A percentile compares a stretch with the other conserved stretches of the same genome.
Conservation (phyloP, 2,329 filamentous ascomycete genomes). For the Calonectria ilicicola region DNA sequence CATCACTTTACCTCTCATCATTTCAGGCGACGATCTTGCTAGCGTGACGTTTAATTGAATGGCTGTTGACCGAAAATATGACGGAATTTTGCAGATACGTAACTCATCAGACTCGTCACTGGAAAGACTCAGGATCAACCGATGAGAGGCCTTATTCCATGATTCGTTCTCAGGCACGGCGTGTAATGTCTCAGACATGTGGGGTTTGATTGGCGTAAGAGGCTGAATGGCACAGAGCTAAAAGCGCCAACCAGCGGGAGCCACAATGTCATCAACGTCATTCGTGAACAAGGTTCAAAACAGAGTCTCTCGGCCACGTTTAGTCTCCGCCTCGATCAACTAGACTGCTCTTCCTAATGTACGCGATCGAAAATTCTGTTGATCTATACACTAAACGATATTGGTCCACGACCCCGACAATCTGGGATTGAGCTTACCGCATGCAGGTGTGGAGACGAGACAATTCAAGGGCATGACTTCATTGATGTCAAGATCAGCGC, state of each 20-base stretch:
- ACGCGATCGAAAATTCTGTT: neutral
- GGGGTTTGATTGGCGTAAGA: neutral
- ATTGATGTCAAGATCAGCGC: neutral
- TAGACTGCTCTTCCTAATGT: neutral
- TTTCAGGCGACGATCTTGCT: neutral
- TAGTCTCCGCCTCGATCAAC: neutral
- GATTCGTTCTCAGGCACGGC: neutral
- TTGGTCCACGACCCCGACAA: neutral
- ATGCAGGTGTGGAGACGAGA: neutral
- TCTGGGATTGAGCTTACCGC: neutral
- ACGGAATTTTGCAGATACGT: neutral
- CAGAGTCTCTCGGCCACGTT: neutral
- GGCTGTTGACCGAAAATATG: too few relatives aligned
- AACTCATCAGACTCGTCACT: neutral
- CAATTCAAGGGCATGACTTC: neutral
- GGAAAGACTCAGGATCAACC: neutral
- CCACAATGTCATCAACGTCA: constrained; percentile 7
- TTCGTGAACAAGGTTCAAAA: neutral
- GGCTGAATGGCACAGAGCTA: neutral
- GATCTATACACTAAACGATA: neutral
- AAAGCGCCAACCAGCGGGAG: constrained; percentile 1
- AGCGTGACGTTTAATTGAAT: neutral
- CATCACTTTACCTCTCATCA: neutral
- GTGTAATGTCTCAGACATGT: neutral
- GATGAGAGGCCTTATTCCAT: neutral